These are phyloP conservation scores for Dillenia turbinata DNA, from an alignment of 164 flowering plant genomes.

Conservation along the genomic window DNA sequence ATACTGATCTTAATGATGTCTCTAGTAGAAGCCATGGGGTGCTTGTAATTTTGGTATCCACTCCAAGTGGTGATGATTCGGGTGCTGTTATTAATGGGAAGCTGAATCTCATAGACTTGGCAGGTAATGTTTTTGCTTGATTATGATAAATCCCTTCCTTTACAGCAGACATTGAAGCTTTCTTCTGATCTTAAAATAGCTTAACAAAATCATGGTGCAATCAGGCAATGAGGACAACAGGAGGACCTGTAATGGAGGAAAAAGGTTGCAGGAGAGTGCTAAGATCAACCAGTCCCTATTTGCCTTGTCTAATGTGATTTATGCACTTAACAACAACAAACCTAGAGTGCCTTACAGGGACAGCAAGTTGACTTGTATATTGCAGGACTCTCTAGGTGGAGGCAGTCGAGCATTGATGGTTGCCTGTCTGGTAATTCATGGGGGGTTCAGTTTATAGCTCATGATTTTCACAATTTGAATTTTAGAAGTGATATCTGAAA, in stretches of 20 bases:
- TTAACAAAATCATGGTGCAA: slow-evolving; percentile 2
- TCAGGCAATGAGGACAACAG: slow-evolving; percentile 93
- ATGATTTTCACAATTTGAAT: too few species aligned
- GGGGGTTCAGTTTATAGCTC: neutral
- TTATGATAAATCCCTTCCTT: neutral
- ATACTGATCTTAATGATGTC: slow-evolving; percentile 82
- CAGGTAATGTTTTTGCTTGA: slow-evolving; percentile 40
- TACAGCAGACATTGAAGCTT: neutral
- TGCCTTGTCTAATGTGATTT: slow-evolving; percentile 88
- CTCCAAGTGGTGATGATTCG: slow-evolving; percentile 37
- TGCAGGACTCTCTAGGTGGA: slow-evolving; percentile 97
- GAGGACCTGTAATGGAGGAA: slow-evolving; percentile 78
- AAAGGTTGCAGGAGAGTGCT: slow-evolving; percentile 86
- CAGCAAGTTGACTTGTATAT: slow-evolving; percentile 88
- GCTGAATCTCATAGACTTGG: slow-evolving; percentile 90
- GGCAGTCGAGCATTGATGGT: slow-evolving; percentile 76
- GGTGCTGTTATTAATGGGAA: slow-evolving; percentile 47
- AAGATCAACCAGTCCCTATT: slow-evolving; percentile 92
- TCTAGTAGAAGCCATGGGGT: slow-evolving; percentile 98
- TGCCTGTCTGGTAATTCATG: slow-evolving; percentile 74
- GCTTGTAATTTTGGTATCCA: slow-evolving; percentile 59
- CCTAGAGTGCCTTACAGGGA: slow-evolving; percentile 82
- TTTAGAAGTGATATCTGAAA: too few species aligned
- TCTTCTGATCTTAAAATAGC: neutral
- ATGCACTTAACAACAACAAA: slow-evolving; percentile 77